Base-by-base conservation (phyloP, 805 yeast genomes). In the Ogataea saltuana region DNA sequence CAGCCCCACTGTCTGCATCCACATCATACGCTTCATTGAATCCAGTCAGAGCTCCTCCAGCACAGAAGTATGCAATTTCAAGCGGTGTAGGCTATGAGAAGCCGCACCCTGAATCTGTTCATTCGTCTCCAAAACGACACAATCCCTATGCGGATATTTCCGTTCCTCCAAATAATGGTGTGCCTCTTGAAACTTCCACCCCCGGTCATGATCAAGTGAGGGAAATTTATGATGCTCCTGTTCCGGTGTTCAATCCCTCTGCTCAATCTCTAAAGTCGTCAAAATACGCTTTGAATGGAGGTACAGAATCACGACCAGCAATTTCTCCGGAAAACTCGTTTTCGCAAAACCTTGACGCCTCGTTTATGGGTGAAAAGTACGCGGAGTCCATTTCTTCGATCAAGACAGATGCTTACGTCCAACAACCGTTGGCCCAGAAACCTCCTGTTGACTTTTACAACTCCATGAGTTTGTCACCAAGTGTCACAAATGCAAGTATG, bases 341-440 rank as follows among this genome's bases (percentile, higher is more conserved):
- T 19, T 23, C 46, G 20, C 36, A 30, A 12, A 30, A 27, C 10
- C 4, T 26, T 18, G 38, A 29, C 28, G 15, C 5, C 22, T 23
- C 42, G 18, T 30, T 31, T 18, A 13, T 35, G 8, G 19, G 4
- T 10, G 51, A 42, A 8, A 39, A 31, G 7, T 42, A 46, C 29
- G 41, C 41, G 9, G 49, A 46, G 26, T 44, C 50, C 9, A 33
- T 39, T 19, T 44, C 51, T 2, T 52, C 56, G 6, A 50, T 50
- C 19, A 46, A 39, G 29, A 44, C 54, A 11, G 54, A 50, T 23
- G 22, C 25, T 4, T 30, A 42, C 19, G 35, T 50, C 7, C 45
- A 43, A 16, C 45, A 52, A 13, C 55, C 55, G 2, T 29, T 45
- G 15, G 53, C 53, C 9, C 39, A 34, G 26, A 51, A 41, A 26